Percentiles rank a stretch among this genome's conserved stretches.
phyloP scores from a whole-genome alignment of 768 basidiomycete species.

The Paxillus involutus region DNA sequence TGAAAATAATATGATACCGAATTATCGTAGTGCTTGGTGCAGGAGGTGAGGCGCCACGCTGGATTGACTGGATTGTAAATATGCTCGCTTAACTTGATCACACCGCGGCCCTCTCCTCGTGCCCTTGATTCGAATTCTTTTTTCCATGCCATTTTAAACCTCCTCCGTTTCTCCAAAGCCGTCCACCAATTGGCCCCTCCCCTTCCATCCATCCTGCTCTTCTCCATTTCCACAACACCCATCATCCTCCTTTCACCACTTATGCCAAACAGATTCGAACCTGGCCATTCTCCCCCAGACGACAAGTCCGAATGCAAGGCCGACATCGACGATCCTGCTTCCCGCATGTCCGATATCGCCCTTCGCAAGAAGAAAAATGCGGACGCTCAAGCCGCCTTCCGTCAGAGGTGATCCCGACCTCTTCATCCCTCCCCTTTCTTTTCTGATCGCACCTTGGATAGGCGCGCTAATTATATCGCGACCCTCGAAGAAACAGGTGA shows the following conservation, averaged over 20 bases:
- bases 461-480: conserved; percentile 81
- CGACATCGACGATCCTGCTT: conserved; percentile 33
- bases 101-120: conserved; percentile 58
- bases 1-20: conserved; percentile 8
- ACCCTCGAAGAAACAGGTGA: conserved; percentile 81
- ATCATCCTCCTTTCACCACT: conserved; percentile 17
- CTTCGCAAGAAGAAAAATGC: conserved; percentile 88
- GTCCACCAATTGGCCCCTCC: background rate
- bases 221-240: background rate
- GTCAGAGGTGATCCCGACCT: conserved; percentile 46
- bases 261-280: conserved; percentile 33
- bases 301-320: conserved; percentile 37
- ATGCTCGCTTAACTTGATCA: conserved; percentile 38
- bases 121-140: conserved; percentile 67
- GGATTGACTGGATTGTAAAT: conserved; percentile 37
- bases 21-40: conserved; percentile 6
- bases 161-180: conserved; percentile 18
- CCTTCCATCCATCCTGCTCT: conserved; percentile 12
- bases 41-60: conserved; percentile 20
- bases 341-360: conserved; percentile 63
- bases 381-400: conserved; percentile 84
- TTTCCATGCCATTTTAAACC: conserved; percentile 63
- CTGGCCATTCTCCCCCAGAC: conserved; percentile 32
- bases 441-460: conserved; percentile 24
- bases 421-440: conserved; percentile 2